Evolutionary conservation across 1,139 yeast species (phyloP).

Genomic region (Pichia sorboxylosa): DNA sequence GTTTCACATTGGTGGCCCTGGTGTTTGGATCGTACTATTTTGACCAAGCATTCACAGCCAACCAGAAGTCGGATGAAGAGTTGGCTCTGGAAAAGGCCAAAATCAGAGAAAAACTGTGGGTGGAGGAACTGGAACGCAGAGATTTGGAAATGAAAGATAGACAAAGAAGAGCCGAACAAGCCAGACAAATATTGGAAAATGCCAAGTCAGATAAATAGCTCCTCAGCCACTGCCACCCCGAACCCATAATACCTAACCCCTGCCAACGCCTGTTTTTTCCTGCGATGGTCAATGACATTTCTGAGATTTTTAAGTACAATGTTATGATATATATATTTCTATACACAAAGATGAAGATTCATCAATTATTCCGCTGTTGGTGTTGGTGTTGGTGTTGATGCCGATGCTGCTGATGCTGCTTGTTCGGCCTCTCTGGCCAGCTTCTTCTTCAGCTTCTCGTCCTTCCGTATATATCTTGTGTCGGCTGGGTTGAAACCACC

Average conservation of each 20-base stretch:
- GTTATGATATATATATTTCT: no score
- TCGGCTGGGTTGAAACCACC: constrained; percentile 91
- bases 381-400: no score
- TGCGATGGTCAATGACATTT: no score
- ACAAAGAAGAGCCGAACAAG: constrained; percentile 41
- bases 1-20: constrained; percentile 67
- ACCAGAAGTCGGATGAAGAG: constrained; percentile 46
- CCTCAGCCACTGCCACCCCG: no score
- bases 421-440: constrained; percentile 27
- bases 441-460: constrained; percentile 43
- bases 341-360: no score
- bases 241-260: no score
- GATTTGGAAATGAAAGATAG: constrained; percentile 63
- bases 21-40: constrained; percentile 66
- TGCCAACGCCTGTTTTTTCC: no score
- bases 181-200: constrained; percentile 21
- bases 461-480: constrained; percentile 54
- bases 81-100: constrained; percentile 64
- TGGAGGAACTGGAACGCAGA: constrained; percentile 80
- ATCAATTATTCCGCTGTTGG: no score
- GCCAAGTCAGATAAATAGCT: not conserved
- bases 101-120: constrained; percentile 77
- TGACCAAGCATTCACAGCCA: constrained; percentile 27
- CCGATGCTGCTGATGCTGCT: no score
- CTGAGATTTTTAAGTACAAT: no score